phyloP scores from a whole-genome alignment of 2,329 filamentous ascomycete genomes.

The Neocatenulostroma microsporum region DNA sequence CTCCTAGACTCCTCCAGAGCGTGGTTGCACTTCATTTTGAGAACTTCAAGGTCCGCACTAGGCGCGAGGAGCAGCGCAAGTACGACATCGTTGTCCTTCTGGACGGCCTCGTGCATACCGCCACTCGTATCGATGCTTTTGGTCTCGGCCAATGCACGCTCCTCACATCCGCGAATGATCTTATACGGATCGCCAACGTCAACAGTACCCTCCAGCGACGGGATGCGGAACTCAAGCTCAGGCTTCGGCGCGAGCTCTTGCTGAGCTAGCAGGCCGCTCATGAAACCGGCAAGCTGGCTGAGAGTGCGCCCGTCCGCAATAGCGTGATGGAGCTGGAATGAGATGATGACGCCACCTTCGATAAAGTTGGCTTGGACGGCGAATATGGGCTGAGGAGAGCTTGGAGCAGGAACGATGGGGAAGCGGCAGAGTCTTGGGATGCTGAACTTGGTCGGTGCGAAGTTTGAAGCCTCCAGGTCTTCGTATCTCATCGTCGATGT shows the following conservation, averaged over 20 bases:
- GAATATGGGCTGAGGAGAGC: too few relatives aligned
- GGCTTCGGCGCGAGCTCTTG: not conserved
- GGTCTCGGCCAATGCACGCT: not conserved
- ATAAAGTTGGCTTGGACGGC: not conserved
- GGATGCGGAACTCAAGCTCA: not conserved
- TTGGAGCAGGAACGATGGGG: too few relatives aligned
- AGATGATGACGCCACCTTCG: not conserved
- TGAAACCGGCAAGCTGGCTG: not conserved
- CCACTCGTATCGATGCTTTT: not conserved
- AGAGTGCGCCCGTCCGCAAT: not conserved
- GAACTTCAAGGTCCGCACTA: not conserved
- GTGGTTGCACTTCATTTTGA: not conserved
- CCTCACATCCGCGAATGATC: not conserved
- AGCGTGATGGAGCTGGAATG: conserved; percentile 1
- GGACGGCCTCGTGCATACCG: too few relatives aligned
- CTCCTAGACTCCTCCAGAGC: not conserved
- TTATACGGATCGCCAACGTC: not conserved
- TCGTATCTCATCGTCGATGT: not conserved
- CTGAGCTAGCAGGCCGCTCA: not conserved
- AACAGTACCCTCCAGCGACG: not conserved
- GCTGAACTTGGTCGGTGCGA: too few relatives aligned
- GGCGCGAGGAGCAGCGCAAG: not conserved
- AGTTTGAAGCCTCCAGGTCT: too few relatives aligned
- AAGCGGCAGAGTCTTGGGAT: too few relatives aligned
- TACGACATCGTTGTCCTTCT: too few relatives aligned